Percentiles rank a stretch among this genome's conserved stretches.
Evolutionary conservation across 169 alveolate species (phyloP).

Genomic region (Plasmodium adleri): DNA sequence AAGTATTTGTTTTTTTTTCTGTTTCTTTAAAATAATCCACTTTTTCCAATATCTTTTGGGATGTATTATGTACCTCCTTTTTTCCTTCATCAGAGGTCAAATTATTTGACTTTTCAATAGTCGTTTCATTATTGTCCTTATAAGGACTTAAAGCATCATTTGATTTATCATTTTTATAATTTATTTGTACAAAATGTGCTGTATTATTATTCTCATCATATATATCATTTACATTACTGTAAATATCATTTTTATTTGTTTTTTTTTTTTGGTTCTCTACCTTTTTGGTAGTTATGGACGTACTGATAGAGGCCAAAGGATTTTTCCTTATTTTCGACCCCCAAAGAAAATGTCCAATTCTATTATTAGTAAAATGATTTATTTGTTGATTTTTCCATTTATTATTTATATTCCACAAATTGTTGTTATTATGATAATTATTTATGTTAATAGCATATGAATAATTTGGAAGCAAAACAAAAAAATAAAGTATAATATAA

Average conservation of each 20-base stretch:
- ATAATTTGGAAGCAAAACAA: conserved; percentile 3
- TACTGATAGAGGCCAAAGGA: conserved; percentile 6
- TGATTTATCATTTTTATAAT: neutral
- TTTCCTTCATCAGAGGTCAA: neutral
- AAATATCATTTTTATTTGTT: neutral
- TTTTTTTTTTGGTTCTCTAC: neutral
- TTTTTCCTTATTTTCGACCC: conserved; percentile 32
- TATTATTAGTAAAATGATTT: conserved; percentile 1
- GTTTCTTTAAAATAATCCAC: too few relatives aligned
- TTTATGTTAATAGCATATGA: conserved; percentile 13
- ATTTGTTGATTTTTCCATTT: neutral
- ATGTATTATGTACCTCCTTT: neutral
- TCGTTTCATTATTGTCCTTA: neutral
- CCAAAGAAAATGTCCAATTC: neutral
- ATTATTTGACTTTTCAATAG: neutral
- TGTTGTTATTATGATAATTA: neutral
- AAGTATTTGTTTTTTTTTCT: neutral
- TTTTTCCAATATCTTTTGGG: neutral
- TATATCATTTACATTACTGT: neutral
- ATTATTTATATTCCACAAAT: neutral
- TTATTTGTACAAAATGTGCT: neutral
- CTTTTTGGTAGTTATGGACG: neutral
- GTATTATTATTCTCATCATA: neutral
- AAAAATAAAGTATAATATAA: neutral
- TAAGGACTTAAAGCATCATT: neutral